Evolutionary conservation across 192 early-diverging fungal genomes (phyloP).

Genomic region (Rhizophagus clarus): DNA sequence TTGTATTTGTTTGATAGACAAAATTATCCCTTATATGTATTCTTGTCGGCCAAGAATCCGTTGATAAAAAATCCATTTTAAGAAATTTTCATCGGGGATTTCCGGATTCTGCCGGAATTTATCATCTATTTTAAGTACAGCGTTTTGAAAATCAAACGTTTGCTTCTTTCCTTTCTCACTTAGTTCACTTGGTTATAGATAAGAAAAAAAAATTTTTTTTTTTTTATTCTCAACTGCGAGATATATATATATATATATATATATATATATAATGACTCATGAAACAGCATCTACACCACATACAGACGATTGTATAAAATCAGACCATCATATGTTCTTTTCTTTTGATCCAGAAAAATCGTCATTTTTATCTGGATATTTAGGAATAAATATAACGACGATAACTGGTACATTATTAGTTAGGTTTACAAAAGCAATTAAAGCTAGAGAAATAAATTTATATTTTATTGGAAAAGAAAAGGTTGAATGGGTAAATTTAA

Average conservation of each 20-base stretch:
- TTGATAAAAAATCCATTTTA: too few species aligned
- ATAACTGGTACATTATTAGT: neutral
- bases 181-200: too few species aligned
- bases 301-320: slow-evolving; percentile 1
- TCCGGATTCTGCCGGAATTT: too few species aligned
- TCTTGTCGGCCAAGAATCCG: too few species aligned
- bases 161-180: too few species aligned
- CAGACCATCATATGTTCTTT: neutral
- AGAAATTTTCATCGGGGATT: too few species aligned
- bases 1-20: too few species aligned
- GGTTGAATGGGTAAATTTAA: neutral
- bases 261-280: neutral
- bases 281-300: neutral
- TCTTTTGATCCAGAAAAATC: neutral
- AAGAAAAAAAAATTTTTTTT: neutral
- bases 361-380: slow-evolving; percentile 3
- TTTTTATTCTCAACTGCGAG: neutral
- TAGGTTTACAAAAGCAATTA: neutral
- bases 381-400: neutral
- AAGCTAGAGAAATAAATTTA: neutral
- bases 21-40: too few species aligned
- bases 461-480: slow-evolving; percentile 12
- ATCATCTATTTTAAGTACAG: too few species aligned
- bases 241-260: too few species aligned
- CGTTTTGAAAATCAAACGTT: too few species aligned